Evolutionary conservation across 352 stramenopile species (phyloP), one percentile per base, ranked within the genome.

Genomic region (Phytophthora europaea): DNA sequence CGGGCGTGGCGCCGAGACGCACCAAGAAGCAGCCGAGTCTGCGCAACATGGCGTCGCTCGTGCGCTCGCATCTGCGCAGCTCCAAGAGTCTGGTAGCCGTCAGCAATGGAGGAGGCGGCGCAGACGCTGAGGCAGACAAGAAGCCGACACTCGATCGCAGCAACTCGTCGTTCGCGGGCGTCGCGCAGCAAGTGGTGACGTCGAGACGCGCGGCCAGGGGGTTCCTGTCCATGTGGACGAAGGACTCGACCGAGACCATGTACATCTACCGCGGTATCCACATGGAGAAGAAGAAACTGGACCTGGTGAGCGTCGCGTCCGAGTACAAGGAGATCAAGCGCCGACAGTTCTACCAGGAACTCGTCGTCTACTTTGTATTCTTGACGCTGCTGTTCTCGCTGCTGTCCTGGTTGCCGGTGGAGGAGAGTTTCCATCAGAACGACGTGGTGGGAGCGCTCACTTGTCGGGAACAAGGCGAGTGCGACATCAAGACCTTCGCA

Each of bases 261-360:
- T 80, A 92, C 65, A 77, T 94, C 38, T 92, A 94, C 83, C 87
- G 91, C 33, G 90, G 90, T 8, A 91, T 97, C 63, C 89, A 95
- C 65, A 94, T 97, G 85, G 88, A 97, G 72, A 97, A 97, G 79
- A 97, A 96, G 73, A 97, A 97, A 57, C 77, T 97, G 26, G 84
- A 96, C 43, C 65, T 97, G 9, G 79, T 88, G 50, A 83, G 76
- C 16, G 86, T 97, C 13, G 81, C 85, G 34, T 72, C 87, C 55
- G 87, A 97, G 73, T 97, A 94, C 79, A 97, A 96, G 62, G 88
- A 97, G 77, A 89, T 93, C 60, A 95, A 94, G 74, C 89, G 90
- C 7, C 76, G 84, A 9, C 87, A 96, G 76, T 97, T 97, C 59
- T 97, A 97, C 84, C 86, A 97, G 66, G 90, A 97, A 58, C 78